Conservation (phyloP, 2,329 filamentous ascomycete genomes). For the Colletotrichum brevisporum region DNA sequence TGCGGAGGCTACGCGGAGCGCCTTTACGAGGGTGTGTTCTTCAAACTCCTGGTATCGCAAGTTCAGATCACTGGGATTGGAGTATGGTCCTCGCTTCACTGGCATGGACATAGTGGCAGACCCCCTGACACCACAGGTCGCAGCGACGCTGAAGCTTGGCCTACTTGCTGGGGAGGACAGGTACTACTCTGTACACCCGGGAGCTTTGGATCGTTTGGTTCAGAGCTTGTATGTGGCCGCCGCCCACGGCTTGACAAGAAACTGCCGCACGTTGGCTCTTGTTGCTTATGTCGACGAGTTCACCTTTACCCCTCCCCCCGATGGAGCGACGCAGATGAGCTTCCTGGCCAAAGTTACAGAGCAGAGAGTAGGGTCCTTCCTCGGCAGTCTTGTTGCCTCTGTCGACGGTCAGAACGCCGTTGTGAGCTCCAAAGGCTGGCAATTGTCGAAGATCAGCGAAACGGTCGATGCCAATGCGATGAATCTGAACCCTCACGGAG, state of each 20-base stretch:
- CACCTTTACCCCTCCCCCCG: neutral
- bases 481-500: slow-evolving; percentile 7
- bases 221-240: slow-evolving; percentile 21
- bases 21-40: slow-evolving; percentile 11
- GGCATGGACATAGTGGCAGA: slow-evolving; percentile 19
- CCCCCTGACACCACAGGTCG: neutral
- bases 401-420: slow-evolving; percentile 1
- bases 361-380: neutral
- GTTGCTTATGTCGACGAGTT: slow-evolving; percentile 27
- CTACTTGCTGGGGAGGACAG: slow-evolving; percentile 16
- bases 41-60: slow-evolving; percentile 27
- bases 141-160: slow-evolving; percentile 3
- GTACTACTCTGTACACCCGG: slow-evolving; percentile 23
- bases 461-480: neutral
- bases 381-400: slow-evolving; percentile 12
- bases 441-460: slow-evolving; percentile 12
- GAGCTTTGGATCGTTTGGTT: slow-evolving; percentile 15
- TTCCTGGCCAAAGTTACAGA: slow-evolving; percentile 11
- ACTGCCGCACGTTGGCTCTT: slow-evolving; percentile 12
- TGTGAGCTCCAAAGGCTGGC: slow-evolving; percentile 27
- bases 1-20: neutral
- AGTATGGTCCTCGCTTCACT: slow-evolving; percentile 29
- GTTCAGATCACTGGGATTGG: slow-evolving; percentile 23
- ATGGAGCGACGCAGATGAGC: neutral
- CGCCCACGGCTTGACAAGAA: slow-evolving; percentile 10